Evolutionary conservation across 768 basidiomycete species (phyloP), one percentile per base, ranked within the genome.

Genomic region (Tremella mesenterica): DNA sequence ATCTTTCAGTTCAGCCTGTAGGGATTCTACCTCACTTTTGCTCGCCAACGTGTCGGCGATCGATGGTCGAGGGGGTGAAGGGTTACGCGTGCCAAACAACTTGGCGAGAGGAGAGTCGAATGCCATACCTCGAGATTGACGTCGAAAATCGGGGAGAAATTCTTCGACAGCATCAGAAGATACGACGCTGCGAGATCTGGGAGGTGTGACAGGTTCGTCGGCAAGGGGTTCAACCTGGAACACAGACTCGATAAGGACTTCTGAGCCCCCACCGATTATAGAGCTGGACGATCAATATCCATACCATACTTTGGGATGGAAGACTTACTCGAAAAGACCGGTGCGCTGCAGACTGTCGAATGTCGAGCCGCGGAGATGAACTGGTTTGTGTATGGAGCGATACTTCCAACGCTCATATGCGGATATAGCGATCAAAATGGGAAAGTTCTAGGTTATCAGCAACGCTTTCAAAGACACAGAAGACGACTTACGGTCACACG

Each of bases 361-460:
- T 12, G 48, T 56, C n/a, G 49, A 51, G n/a, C 51, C 39, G 16
- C 51, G 59, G 39, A 57, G 51, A 34, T 52, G 56, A 16, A 57
- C 49, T 20, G 51, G 29, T 13, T 52, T 25, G 20, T 64, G 60
- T 26, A 48, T 53, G 13, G 43, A 18, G 3, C 53, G 56, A 46
- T 63, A 71, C 12, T 45, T 44, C 52, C 57, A 81, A 1, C 89
- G 80, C 73, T 95, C 91, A 71, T 91, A 90, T 9, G 83, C 65
- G 6, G 81, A 82, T 54, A 95, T 90, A 47, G 78, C 66, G 27
- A 91, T 69, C 25, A 95, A 79, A 44, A 83, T 80, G 0, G 88
- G 90, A 65, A 92, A 83, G 29, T 83, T 80, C 83, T 83, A 52
- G 39, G 39, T 21, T 13, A 20, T 44, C 29, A 20, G 23, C n/a